Conservation (phyloP, 495 filamentous ascomycete genomes). For the Aspergillus homomorphus region DNA sequence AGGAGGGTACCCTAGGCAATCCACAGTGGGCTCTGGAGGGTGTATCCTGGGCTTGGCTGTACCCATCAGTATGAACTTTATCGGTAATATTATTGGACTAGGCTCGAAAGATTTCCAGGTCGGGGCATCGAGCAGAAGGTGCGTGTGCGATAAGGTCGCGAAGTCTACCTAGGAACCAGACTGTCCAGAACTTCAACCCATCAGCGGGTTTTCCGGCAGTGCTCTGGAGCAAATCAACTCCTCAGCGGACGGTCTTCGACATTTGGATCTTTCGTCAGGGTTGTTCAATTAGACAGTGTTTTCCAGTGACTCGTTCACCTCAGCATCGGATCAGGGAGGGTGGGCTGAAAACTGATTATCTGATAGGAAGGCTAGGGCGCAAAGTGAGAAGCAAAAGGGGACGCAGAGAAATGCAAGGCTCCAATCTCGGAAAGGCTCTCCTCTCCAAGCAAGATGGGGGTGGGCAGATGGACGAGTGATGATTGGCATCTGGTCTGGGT, state of each 20-base stretch:
- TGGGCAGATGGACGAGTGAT: conserved; percentile 11
- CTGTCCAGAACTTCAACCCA: background rate
- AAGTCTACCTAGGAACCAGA: background rate
- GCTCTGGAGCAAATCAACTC: background rate
- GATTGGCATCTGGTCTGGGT: conserved; percentile 30
- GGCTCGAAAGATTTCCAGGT: background rate
- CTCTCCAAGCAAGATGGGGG: conserved; percentile 12
- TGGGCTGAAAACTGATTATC: conserved; percentile 8
- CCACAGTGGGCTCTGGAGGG: background rate
- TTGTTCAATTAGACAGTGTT: background rate
- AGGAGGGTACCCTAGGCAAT: background rate
- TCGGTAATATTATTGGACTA: background rate
- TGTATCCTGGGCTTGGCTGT: background rate
- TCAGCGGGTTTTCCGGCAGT: background rate
- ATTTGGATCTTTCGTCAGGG: background rate
- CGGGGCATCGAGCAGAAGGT: background rate
- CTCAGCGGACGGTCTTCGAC: background rate
- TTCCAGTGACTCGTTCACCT: background rate
- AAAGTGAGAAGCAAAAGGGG: conserved; percentile 19
- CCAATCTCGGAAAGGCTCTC: conserved; percentile 32
- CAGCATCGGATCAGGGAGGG: background rate
- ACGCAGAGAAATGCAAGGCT: conserved; percentile 32
- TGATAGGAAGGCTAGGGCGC: conserved; percentile 23
- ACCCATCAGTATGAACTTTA: background rate
- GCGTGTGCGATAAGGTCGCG: background rate